Base-by-base conservation (phyloP, 2,329 filamentous ascomycete species). In the Xenoacremonium recifei region DNA sequence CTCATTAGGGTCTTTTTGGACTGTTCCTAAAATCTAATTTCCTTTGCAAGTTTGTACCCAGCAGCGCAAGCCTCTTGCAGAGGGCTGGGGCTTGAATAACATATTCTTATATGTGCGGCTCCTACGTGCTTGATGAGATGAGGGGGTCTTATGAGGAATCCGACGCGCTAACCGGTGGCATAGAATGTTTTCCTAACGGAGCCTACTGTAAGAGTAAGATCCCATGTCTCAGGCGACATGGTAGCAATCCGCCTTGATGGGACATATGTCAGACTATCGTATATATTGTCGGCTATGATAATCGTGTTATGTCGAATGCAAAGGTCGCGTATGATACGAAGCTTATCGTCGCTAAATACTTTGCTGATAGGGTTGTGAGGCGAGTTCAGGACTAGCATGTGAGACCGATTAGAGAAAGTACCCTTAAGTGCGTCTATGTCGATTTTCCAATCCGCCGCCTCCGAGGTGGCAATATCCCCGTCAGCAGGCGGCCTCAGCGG, bases 111-210 rank as follows among this genome's bases (percentile, higher is more conserved):
- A 67, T 96, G 92, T 1, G 91, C 92, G 17, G 89, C 89, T 5
- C 86, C 80, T 30, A 95, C 91, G 62, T 96, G 89, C 63, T 93
- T 86, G 69, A 96, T 89, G 40, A 96, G 73, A 47, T 95, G 79
- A 39, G 88, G 80, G 0, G 87, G 89, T 0, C 92, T 92, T 58
- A 96, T 92, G 20, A 97, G 75, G 81, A 90, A 96, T 40, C 92
- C 79, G 9, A 96, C 89, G 40, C 91, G 82, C 92, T 92, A 97
- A 34, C 92, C 92, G 0, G 92, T 97, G 39, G 88, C 88, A 61
- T 96, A 96, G 68, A 97, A 97, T 71, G 91, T 93, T 77, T 97
- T 97, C 55, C 92, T 92, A 1, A 89, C 91, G 0, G 89, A 95
- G 17, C 92, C 91, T 19, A 97, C 92, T 0, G 91, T 96, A 38